phyloP scores from a whole-genome alignment of 1,284 basidiomycete species.

The Fomes fomentarius region DNA sequence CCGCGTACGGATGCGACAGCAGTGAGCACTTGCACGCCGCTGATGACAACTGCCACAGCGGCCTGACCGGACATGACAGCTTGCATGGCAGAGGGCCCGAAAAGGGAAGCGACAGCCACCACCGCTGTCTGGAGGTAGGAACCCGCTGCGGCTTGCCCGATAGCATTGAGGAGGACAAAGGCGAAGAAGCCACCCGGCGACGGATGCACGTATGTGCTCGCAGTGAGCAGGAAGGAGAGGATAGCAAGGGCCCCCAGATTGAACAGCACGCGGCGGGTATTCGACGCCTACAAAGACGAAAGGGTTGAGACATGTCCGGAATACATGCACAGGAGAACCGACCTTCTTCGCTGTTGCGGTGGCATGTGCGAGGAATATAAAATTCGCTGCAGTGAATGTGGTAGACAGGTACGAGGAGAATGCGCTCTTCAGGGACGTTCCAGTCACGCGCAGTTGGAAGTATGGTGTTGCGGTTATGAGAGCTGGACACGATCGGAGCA shows the following conservation, averaged over 20 bases:
- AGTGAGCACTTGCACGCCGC: constrained; percentile 70
- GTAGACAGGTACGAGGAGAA: constrained; percentile 75
- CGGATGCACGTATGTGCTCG: constrained; percentile 61
- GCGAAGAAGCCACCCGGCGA: constrained; percentile 60
- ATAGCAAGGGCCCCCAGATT: constrained; percentile 40
- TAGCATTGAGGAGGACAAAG: constrained; percentile 63
- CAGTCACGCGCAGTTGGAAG: constrained; percentile 66
- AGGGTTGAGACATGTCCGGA: background rate
- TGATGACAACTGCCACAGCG: constrained; percentile 74
- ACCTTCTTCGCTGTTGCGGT: constrained; percentile 71
- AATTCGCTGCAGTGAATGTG: constrained; percentile 63
- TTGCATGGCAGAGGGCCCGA: constrained; percentile 71
- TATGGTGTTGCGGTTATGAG: constrained; percentile 79
- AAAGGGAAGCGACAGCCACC: constrained; percentile 72
- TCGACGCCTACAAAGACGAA: constrained; percentile 24
- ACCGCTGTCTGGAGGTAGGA: constrained; percentile 73
- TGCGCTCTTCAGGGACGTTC: constrained; percentile 55
- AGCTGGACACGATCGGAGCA: constrained; percentile 41
- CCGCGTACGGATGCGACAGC: constrained; percentile 52
- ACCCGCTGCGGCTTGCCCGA: constrained; percentile 57
- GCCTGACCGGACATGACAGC: constrained; percentile 78
- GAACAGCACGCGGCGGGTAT: constrained; percentile 27
- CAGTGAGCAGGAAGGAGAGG: constrained; percentile 57
- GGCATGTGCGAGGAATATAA: constrained; percentile 72
- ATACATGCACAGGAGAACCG: constrained; percentile 24